Percentiles rank a stretch among this genome's conserved stretches.
These are phyloP conservation scores for Pythium sp. DNA, from an alignment of 352 stramenopile genomes.

Conservation along the genomic window DNA sequence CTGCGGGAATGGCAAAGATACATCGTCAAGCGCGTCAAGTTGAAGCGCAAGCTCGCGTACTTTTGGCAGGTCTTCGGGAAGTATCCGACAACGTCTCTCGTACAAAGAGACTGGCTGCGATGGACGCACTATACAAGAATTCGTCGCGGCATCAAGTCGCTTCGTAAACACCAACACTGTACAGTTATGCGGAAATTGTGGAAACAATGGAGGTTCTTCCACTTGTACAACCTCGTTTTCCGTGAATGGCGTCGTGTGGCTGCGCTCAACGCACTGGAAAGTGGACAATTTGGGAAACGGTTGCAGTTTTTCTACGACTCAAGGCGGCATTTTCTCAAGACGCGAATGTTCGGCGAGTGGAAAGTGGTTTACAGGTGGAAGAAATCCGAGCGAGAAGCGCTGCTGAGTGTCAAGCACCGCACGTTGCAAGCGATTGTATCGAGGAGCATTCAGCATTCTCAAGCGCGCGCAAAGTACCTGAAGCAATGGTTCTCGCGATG, in stretches of 20 bases:
- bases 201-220: conserved; percentile 28
- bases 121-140: conserved; percentile 26
- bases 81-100: conserved; percentile 27
- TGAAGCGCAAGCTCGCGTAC: conserved; percentile 32
- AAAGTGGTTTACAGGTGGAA: not conserved
- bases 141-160: not conserved
- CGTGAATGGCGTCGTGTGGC: conserved; percentile 22
- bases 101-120: conserved; percentile 23
- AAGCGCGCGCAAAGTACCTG: conserved; percentile 2
- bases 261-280: conserved; percentile 11
- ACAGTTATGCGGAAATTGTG: conserved; percentile 15
- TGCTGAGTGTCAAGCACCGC: conserved; percentile 1
- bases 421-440: conserved; percentile 4
- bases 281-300: conserved; percentile 28
- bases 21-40: conserved; percentile 9
- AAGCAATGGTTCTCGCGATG: conserved; percentile 15
- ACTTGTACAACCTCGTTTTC: conserved; percentile 20
- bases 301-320: conserved; percentile 28
- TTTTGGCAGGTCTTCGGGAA: conserved; percentile 36
- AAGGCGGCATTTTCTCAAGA: not conserved
- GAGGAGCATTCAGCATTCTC: not conserved
- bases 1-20: conserved; percentile 22
- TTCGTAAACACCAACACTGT: conserved; percentile 14
- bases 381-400: not conserved
- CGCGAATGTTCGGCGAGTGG: conserved; percentile 6